Percentiles rank a stretch among this genome's conserved stretches.
These are phyloP conservation scores for Spirogloea muscicola DNA, from an alignment of 139 green algal genomes.

Conservation along the genomic window DNA sequence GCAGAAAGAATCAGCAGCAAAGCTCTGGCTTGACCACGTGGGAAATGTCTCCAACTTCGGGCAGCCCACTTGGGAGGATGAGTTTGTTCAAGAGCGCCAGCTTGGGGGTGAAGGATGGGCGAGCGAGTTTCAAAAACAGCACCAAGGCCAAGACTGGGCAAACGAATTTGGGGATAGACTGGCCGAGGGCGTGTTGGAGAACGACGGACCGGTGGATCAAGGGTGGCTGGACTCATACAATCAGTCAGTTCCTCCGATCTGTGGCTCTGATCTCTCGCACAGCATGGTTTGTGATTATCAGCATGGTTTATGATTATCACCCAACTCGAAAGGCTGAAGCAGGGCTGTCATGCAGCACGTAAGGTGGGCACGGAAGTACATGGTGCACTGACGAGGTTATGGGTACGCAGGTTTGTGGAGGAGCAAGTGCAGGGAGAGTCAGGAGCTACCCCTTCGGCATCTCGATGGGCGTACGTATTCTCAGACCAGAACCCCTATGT, in stretches of 20 bases:
- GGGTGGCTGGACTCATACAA: constrained; percentile 44
- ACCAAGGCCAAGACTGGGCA: constrained; percentile 46
- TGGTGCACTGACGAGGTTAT: no score
- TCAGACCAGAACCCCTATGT: constrained; percentile 81
- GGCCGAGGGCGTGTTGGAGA: constrained; percentile 7
- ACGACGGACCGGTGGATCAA: background rate
- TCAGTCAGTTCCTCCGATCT: constrained; percentile 6
- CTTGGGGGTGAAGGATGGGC: constrained; percentile 39
- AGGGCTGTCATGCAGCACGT: background rate
- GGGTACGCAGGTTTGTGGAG: constrained; percentile 10
- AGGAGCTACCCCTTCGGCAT: background rate
- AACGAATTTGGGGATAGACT: constrained; percentile 50
- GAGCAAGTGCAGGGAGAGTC: constrained; percentile 4
- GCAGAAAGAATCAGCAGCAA: background rate
- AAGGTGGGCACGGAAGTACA: no score
- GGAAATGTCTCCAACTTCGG: background rate
- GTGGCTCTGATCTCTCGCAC: background rate
- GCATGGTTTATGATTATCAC: background rate
- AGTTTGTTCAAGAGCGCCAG: no score
- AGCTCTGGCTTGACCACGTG: background rate
- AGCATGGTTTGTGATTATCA: constrained; percentile 1
- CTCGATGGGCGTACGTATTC: constrained; percentile 69
- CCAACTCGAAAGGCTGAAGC: background rate
- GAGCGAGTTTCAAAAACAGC: constrained; percentile 49
- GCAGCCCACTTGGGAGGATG: background rate